Conservation (phyloP, 2,329 filamentous ascomycete species). For the Pseudogymnoascus sp. region DNA sequence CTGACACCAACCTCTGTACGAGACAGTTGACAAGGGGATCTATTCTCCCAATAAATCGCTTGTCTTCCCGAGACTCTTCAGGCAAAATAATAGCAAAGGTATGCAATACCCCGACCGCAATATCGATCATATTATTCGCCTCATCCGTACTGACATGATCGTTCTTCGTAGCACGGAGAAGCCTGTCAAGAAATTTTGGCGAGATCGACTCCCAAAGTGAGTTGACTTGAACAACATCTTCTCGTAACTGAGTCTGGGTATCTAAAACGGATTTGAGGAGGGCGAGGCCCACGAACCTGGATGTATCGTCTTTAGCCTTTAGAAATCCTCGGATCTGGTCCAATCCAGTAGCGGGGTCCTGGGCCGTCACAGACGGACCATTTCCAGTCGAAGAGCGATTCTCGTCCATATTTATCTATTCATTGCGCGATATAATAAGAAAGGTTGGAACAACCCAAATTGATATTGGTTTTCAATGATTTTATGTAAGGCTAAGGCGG, state of each 20-base stretch:
- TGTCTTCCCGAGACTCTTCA: slow-evolving; percentile 36
- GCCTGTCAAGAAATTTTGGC: slow-evolving; percentile 55
- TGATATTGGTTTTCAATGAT: background rate
- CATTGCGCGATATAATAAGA: background rate
- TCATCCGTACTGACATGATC: slow-evolving; percentile 34
- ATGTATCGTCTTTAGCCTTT: slow-evolving; percentile 56
- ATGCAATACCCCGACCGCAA: slow-evolving; percentile 56
- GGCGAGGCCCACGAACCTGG: slow-evolving; percentile 60
- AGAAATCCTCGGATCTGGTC: slow-evolving; percentile 50
- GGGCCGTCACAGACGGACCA: slow-evolving; percentile 4
- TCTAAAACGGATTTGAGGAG: slow-evolving; percentile 60
- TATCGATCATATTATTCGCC: slow-evolving; percentile 52
- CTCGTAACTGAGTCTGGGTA: slow-evolving; percentile 45
- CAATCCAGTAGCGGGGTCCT: slow-evolving; percentile 27
- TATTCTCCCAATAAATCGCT: slow-evolving; percentile 46
- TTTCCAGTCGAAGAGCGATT: background rate
- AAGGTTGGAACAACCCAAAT: background rate
- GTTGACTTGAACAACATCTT: slow-evolving; percentile 40
- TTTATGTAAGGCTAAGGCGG: background rate
- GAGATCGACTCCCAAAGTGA: slow-evolving; percentile 54
- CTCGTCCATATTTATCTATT: background rate
- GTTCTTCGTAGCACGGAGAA: slow-evolving; percentile 48
- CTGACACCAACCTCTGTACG: slow-evolving; percentile 42
- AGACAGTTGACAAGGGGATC: slow-evolving; percentile 46
- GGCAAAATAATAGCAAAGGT: slow-evolving; percentile 54